A percentile compares a stretch with the other conserved stretches of the same genome.
phyloP scores from a whole-genome alignment of 2,329 filamentous ascomycete species.

The Myotisia sp. region DNA sequence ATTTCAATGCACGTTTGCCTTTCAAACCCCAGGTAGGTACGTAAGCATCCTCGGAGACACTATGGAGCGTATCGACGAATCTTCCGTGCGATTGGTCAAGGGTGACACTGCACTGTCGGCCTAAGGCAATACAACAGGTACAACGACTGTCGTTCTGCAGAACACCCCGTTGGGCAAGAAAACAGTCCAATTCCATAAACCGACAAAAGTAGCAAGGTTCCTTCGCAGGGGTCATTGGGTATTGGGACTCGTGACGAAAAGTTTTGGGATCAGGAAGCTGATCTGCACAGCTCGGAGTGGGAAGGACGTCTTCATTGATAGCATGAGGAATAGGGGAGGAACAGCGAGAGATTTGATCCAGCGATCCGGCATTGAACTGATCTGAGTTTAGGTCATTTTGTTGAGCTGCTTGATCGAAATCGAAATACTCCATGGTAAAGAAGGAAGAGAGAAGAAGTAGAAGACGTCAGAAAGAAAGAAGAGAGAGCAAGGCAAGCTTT shows the following conservation, averaged over 20 bases:
- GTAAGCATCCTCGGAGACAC: slow-evolving; percentile 30
- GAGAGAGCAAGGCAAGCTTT: too few species aligned
- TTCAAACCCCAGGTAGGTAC: slow-evolving; percentile 26
- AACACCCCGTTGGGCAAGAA: slow-evolving; percentile 31
- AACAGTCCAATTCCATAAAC: slow-evolving; percentile 34
- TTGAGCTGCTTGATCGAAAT: slow-evolving; percentile 33
- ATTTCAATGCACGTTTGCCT: slow-evolving; percentile 29
- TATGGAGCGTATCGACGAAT: slow-evolving; percentile 31
- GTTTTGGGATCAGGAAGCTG: too few species aligned
- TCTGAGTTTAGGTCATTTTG: too few species aligned
- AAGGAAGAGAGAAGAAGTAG: slow-evolving; percentile 1
- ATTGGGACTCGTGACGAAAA: too few species aligned
- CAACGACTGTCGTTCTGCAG: slow-evolving; percentile 32
- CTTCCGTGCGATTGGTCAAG: slow-evolving; percentile 28
- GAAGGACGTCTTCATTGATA: too few species aligned
- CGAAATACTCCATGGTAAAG: slow-evolving; percentile 32
- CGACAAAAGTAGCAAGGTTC: slow-evolving; percentile 34
- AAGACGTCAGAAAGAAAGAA: too few species aligned
- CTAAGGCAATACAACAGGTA: slow-evolving; percentile 35
- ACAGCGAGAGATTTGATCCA: too few species aligned
- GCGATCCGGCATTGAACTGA: too few species aligned
- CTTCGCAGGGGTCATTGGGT: slow-evolving; percentile 32
- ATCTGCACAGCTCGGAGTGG: too few species aligned
- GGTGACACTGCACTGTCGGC: slow-evolving; percentile 35
- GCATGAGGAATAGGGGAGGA: too few species aligned